Evolutionary conservation across 768 basidiomycete species (phyloP), one percentile per base, ranked within the genome.

Genomic region (Melanogaster broomeanus): DNA sequence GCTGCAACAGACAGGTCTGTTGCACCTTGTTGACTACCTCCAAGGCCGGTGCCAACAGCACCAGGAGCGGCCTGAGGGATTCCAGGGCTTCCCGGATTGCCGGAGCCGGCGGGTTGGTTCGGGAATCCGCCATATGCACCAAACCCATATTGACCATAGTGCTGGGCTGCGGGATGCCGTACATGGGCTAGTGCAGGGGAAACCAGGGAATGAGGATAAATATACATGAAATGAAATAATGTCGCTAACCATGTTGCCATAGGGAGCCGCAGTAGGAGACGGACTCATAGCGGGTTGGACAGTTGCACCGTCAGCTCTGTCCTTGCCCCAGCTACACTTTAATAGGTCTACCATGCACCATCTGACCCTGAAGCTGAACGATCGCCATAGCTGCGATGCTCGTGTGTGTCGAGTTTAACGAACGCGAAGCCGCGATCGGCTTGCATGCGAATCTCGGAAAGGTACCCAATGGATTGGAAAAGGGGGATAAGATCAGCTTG

Each of bases 301-400:
- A 48, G 77, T 74, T 22, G 79, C 81, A 30, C 84, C 88, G 66
- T 89, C 87, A 21, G 84, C 87, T 55, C 92, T 81, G 68, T 98
- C 96, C 72, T 98, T 98, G 50, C 97, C 97, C 97, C 97, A 99
- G 63, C 92, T 93, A 72, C 93, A 96, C 74, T 98, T n/a, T 98
- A 78, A 98, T 93, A 8, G 95, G 93, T 34, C 97, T 76, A 42
- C 96, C 96, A 59, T 99, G 97, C 24, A 99, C 92, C 80, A 93
- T 90, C 74, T 94, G 91, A 48, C 96, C 95, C 70, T 96, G 93
- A 45, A 99, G 77, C 69, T 98, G 93, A 55, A 96, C 89, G 64
- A 99, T 99, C 34, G 96, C 96, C 85, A 93, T 88, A 8, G 97
- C 96, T 48, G 96, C 96, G n/a, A 68, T 98, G 94, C 68, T 98